Conservation (phyloP, 495 filamentous ascomycete species). For the Penicillium pancosmium region DNA sequence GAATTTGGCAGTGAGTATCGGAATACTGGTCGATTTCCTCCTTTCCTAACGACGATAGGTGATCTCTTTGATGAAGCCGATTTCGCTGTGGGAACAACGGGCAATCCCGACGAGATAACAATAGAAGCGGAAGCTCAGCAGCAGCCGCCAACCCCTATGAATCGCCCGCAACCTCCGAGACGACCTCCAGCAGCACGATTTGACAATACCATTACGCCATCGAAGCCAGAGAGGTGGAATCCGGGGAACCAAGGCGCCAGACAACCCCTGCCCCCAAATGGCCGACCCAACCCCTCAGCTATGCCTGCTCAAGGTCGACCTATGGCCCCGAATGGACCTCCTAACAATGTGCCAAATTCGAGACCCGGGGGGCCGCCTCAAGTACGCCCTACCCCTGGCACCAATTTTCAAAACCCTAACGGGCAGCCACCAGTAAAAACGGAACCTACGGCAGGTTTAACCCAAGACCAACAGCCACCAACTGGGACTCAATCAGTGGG, state of each 20-base stretch:
- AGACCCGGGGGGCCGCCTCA: constrained; percentile 28
- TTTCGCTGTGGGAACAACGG: constrained; percentile 60
- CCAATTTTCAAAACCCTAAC: constrained; percentile 13
- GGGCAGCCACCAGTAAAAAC: constrained; percentile 31
- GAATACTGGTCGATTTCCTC: background rate
- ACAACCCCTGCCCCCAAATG: constrained; percentile 30
- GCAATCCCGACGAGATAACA: constrained; percentile 65
- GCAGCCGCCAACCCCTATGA: constrained; percentile 35
- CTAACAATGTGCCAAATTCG: constrained; percentile 28
- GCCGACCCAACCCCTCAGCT: constrained; percentile 24
- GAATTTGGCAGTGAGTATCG: constrained; percentile 68
- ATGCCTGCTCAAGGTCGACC: constrained; percentile 25
- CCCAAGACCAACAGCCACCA: constrained; percentile 36
- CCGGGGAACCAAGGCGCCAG: constrained; percentile 22
- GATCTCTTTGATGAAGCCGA: constrained; percentile 76
- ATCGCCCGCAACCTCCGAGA: constrained; percentile 28
- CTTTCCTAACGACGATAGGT: constrained; percentile 39
- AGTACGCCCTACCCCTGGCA: constrained; percentile 14
- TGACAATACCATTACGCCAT: constrained; percentile 41
- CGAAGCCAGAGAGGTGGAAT: constrained; percentile 46
- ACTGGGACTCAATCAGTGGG: constrained; percentile 49
- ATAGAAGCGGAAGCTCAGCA: constrained; percentile 37
- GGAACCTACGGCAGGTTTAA: constrained; percentile 26
- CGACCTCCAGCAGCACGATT: constrained; percentile 26
- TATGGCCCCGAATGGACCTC: constrained; percentile 18